Evolutionary conservation across 441 rosid species (phyloP), one percentile per base, ranked within the genome.

Genomic region (Biscutella auriculata): DNA sequence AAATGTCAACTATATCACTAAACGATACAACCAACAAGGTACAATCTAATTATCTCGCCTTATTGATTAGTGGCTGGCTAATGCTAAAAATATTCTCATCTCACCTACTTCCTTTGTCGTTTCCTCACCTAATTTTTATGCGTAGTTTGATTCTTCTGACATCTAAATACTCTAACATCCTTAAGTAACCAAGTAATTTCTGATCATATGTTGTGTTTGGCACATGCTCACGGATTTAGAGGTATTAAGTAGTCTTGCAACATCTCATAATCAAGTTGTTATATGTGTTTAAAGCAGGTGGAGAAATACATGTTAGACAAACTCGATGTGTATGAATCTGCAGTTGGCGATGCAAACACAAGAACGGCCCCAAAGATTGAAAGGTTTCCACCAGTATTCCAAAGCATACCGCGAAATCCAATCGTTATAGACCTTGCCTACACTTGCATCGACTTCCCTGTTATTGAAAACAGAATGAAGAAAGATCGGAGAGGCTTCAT

Each of bases 321-420:
- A 68, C 91, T 93, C 1, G 88, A 89, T 49, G 77, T 45, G 6
- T 94, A 89, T 32, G 97, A 89, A 66, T 81, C 99, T 6, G 89
- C 87, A 2, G 78, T 81, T 7, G 80, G 95, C 1, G 95, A 83
- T 62, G 55, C 88, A 8, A 82, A 77, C 43, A 74, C 76, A 28
- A 93, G 81, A 70, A 74, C 62, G 4, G 70, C 64, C 7, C 75
- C 99, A 7, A 81, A 66, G 59, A 93, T 93, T 21, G 95, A 73
- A 68, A 77, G 72, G 57, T 93, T 93, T 76, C 99, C 97, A 26
- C 99, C 96, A 0, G 76, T 84, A 3, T 82, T 85, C 69, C 80
- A 79, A 47, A 40, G 84, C 1, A 76, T 81, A 63, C 62, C 97
- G 44, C 77, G 99, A 28, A 84, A 85, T 62, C 97, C 99, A 9